phyloP scores from a whole-genome alignment of 306 rosid genomes.

The Lathyrus tuberosus region DNA sequence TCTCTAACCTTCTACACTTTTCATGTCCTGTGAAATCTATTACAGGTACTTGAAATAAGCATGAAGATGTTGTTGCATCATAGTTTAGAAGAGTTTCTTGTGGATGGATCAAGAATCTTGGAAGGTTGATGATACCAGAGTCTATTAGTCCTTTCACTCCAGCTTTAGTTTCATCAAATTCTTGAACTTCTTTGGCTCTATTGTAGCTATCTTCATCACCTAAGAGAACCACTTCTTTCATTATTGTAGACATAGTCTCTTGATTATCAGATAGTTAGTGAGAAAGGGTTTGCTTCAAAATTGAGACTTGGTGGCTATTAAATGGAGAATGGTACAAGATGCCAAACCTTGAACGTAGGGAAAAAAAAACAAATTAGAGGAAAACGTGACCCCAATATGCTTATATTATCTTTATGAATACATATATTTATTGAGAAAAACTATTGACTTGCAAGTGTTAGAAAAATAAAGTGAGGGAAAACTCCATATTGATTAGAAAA shows the following conservation, averaged over 20 bases:
- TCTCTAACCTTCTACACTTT: slow-evolving; percentile 35
- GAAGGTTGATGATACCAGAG: slow-evolving; percentile 62
- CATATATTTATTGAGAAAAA: no score
- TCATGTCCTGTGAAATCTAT: slow-evolving; percentile 58
- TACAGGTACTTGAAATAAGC: slow-evolving; percentile 54
- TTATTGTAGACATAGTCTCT: slow-evolving; percentile 25
- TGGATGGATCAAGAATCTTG: slow-evolving; percentile 65
- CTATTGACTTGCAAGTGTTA: no score
- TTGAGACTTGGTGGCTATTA: slow-evolving; percentile 37
- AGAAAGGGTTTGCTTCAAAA: slow-evolving; percentile 24
- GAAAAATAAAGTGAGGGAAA: no score
- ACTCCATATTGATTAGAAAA: no score
- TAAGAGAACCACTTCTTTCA: slow-evolving; percentile 16
- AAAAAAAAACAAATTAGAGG: not conserved
- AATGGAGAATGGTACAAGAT: slow-evolving; percentile 45
- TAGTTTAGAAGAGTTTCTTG: slow-evolving; percentile 33
- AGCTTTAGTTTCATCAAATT: slow-evolving; percentile 70
- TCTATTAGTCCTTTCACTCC: slow-evolving; percentile 81
- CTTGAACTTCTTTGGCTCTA: slow-evolving; percentile 64
- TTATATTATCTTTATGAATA: slow-evolving; percentile 17
- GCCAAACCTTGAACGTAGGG: slow-evolving; percentile 37
- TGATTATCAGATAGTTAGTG: not conserved
- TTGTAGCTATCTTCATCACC: slow-evolving; percentile 42
- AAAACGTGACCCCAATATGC: slow-evolving; percentile 31
- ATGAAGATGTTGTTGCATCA: not conserved